These are phyloP conservation scores for Helenozyma baotianmanensis DNA, from an alignment of 805 yeast genomes.

Conservation along the genomic window DNA sequence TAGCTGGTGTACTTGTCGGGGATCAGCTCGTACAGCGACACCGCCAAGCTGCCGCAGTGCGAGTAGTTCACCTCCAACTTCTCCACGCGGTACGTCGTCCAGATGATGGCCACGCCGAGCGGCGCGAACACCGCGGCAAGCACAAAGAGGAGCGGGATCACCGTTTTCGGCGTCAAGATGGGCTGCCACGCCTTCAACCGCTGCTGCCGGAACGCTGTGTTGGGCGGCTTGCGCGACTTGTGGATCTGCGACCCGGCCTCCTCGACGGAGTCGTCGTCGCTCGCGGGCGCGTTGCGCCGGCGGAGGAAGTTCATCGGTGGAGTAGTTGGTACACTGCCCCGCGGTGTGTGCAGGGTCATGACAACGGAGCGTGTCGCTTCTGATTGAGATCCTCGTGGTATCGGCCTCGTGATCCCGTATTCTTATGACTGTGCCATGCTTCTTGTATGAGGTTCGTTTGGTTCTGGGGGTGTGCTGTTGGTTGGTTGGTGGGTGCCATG, in stretches of 20 bases:
- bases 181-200: constrained; percentile 76
- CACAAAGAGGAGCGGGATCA: constrained; percentile 73
- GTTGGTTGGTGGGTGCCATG: no score
- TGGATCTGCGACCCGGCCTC: constrained; percentile 10
- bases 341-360: no score
- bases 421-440: no score
- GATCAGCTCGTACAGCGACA: constrained; percentile 40
- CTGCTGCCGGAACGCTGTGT: constrained; percentile 79
- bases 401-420: no score
- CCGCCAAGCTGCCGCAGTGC: constrained; percentile 48
- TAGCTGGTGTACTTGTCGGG: constrained; percentile 55
- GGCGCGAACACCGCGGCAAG: constrained; percentile 83
- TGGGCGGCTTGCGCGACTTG: constrained; percentile 41
- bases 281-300: constrained; percentile 26
- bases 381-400: no score
- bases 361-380: no score
- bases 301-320: constrained; percentile 28
- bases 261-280: constrained; percentile 16
- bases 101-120: constrained; percentile 78
- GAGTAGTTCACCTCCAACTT: constrained; percentile 72
- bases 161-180: constrained; percentile 85
- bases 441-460: no score
- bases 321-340: background rate
- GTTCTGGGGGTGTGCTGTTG: no score
- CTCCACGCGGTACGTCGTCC: constrained; percentile 76